Conservation (phyloP, 1,284 basidiomycete species). For the Violaceomyces palustris region DNA sequence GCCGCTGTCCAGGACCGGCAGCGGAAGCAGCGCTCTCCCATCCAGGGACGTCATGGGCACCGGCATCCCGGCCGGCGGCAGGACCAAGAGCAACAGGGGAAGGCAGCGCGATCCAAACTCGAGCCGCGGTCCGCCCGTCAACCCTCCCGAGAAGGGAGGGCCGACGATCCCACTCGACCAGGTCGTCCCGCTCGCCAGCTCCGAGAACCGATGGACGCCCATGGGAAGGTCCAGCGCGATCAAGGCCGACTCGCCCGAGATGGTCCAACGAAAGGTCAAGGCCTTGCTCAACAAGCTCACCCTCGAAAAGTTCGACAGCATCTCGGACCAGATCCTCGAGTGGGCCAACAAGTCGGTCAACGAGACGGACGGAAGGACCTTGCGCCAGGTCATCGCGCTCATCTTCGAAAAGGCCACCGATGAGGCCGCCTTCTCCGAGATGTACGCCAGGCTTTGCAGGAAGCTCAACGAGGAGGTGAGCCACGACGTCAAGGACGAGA, state of each 20-base stretch:
- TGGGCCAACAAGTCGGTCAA: conserved; percentile 91
- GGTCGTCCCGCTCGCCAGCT: conserved; percentile 69
- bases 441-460: conserved; percentile 90
- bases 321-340: conserved; percentile 82
- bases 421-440: conserved; percentile 89
- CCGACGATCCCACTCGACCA: conserved; percentile 56
- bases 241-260: conserved; percentile 65
- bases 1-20: conserved; percentile 47
- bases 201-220: conserved; percentile 75
- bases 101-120: conserved; percentile 44
- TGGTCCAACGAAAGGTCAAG: conserved; percentile 91
- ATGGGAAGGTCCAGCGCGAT: conserved; percentile 16
- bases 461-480: conserved; percentile 90
- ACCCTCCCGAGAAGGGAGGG: conserved; percentile 52
- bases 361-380: conserved; percentile 86
- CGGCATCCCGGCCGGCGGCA: conserved; percentile 43
- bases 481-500: conserved; percentile 76
- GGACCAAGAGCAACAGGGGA: conserved; percentile 48
- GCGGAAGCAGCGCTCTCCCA: conserved; percentile 47
- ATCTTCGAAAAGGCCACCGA: conserved; percentile 97
- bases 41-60: conserved; percentile 52
- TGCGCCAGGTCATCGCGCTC: conserved; percentile 90
- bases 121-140: conserved; percentile 40
- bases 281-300: conserved; percentile 90
- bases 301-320: conserved; percentile 92